Percentiles rank a stretch among this genome's conserved stretches.
Conservation (phyloP, 331 rosid species). For the Prunus yedoensis region DNA sequence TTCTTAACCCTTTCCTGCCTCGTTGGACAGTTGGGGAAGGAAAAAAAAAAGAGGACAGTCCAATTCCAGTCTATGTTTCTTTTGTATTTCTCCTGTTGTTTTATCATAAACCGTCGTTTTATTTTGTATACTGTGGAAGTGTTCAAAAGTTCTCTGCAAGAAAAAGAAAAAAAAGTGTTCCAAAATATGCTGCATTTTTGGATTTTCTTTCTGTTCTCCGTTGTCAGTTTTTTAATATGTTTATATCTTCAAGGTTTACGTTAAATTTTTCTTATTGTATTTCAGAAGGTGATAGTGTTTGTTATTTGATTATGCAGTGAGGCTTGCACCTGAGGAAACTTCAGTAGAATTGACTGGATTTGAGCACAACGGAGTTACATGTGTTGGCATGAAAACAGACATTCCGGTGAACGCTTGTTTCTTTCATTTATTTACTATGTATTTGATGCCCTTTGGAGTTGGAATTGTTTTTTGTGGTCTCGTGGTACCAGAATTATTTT, state of each 20-base stretch:
- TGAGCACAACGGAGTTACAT: slow-evolving; percentile 87
- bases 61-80: neutral
- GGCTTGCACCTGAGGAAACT: slow-evolving; percentile 88
- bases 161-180: neutral
- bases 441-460: neutral
- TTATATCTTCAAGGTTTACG: neutral
- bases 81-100: neutral
- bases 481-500: neutral
- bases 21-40: neutral
- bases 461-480: neutral
- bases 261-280: slow-evolving; percentile 6
- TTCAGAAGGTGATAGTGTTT: slow-evolving; percentile 23
- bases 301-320: slow-evolving; percentile 58
- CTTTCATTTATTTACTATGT: slow-evolving; percentile 4
- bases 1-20: neutral
- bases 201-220: neutral
- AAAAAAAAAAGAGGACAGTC: neutral
- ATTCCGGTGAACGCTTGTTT: slow-evolving; percentile 65
- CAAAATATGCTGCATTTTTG: neutral
- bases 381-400: slow-evolving; percentile 88
- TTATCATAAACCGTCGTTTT: neutral
- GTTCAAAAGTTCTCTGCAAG: neutral
- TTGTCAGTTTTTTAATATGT: neutral
- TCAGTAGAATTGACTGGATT: slow-evolving; percentile 74
- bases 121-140: neutral